Evolutionary conservation across 495 filamentous ascomycete genomes (phyloP).

Genomic region (Chaetomium tenue): DNA sequence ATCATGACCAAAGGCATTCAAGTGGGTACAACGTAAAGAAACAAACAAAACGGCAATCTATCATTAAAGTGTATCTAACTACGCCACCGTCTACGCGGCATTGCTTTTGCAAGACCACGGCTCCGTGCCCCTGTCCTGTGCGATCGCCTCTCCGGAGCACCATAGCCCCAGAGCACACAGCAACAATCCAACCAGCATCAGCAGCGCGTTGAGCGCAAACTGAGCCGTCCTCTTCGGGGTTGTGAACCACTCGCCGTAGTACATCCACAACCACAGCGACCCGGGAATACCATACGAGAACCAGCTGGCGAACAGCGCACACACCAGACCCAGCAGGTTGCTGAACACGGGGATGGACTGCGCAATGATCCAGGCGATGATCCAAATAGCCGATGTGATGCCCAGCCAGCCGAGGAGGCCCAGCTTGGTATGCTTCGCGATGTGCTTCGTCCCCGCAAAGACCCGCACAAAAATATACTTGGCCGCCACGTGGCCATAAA

Average conservation of each 20-base stretch:
- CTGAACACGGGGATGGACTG: slow-evolving; percentile 60
- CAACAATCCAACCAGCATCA: slow-evolving; percentile 17
- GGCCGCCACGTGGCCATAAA: slow-evolving; percentile 50
- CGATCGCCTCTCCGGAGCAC: slow-evolving; percentile 24
- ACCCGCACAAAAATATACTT: slow-evolving; percentile 60
- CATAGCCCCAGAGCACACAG: slow-evolving; percentile 23
- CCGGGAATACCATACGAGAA: slow-evolving; percentile 55
- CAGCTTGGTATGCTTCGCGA: slow-evolving; percentile 18
- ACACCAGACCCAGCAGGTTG: slow-evolving; percentile 46
- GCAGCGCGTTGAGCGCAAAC: slow-evolving; percentile 16
- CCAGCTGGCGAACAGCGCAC: slow-evolving; percentile 52
- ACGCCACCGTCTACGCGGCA: slow-evolving; percentile 12
- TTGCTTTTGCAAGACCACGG: slow-evolving; percentile 25
- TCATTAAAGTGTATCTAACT: background rate
- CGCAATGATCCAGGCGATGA: slow-evolving; percentile 60
- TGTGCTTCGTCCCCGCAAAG: slow-evolving; percentile 38
- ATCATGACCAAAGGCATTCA: no score
- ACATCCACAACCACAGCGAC: slow-evolving; percentile 53
- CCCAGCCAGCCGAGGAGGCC: slow-evolving; percentile 44
- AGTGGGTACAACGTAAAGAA: no score
- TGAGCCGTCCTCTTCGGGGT: slow-evolving; percentile 11
- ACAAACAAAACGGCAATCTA: no score
- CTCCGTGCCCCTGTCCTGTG: slow-evolving; percentile 11
- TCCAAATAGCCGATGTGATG: slow-evolving; percentile 52
- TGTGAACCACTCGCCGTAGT: slow-evolving; percentile 43